phyloP scores from a whole-genome alignment of 164 flowering plant species.

The Magnolia changhungtana region DNA sequence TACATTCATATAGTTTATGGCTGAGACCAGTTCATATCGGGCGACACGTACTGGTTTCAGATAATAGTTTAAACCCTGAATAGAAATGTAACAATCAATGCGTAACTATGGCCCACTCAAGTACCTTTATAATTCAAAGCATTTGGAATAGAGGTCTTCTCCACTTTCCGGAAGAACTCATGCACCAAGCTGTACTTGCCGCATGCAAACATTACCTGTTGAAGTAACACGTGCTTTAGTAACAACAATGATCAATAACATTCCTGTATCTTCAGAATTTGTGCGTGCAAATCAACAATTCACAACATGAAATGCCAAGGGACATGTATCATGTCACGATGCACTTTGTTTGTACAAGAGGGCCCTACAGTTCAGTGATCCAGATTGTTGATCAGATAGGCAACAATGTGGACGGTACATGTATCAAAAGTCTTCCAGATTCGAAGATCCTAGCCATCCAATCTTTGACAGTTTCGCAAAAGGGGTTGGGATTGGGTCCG shows the following conservation, averaged over 20 bases:
- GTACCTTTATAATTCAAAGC: slow-evolving; percentile 83
- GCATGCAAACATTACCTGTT: slow-evolving; percentile 79
- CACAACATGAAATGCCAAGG: too few relatives aligned
- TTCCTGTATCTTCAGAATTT: too few relatives aligned
- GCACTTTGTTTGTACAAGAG: too few relatives aligned
- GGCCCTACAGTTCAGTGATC: too few relatives aligned
- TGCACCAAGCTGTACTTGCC: slow-evolving; percentile 88
- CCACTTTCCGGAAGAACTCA: slow-evolving; percentile 70
- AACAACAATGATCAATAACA: background rate
- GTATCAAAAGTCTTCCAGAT: too few relatives aligned
- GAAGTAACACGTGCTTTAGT: background rate
- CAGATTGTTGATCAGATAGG: too few relatives aligned
- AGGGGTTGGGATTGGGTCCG: too few relatives aligned
- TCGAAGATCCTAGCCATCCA: too few relatives aligned
- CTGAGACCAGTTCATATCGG: background rate
- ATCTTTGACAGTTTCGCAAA: too few relatives aligned
- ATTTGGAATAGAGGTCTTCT: slow-evolving; percentile 65
- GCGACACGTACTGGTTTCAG: background rate
- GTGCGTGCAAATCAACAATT: too few relatives aligned
- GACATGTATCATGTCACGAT: too few relatives aligned
- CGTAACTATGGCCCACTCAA: background rate
- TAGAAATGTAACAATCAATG: background rate
- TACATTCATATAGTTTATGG: background rate
- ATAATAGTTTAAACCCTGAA: background rate
- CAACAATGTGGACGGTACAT: too few relatives aligned